These are phyloP conservation scores for Amanita rubescens DNA, from an alignment of 768 basidiomycete species.

Conservation along the genomic window DNA sequence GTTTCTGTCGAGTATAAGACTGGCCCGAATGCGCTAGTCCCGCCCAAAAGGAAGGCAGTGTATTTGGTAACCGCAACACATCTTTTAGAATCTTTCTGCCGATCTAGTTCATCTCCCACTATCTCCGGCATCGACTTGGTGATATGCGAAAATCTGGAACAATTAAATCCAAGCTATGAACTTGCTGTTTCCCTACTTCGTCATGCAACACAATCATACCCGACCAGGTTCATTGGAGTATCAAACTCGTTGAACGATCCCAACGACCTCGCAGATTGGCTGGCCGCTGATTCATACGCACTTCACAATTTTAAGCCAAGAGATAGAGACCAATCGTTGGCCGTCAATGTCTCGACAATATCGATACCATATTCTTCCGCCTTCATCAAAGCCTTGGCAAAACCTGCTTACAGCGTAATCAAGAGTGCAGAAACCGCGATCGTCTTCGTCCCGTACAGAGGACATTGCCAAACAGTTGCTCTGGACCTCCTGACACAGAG, in stretches of 20 bases:
- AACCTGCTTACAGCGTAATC: slow-evolving; percentile 80
- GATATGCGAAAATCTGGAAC: slow-evolving; percentile 80
- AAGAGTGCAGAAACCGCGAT: slow-evolving; percentile 49
- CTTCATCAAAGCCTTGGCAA: slow-evolving; percentile 87
- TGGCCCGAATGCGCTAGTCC: slow-evolving; percentile 28
- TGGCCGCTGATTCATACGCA: slow-evolving; percentile 56
- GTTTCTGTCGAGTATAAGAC: slow-evolving; percentile 32
- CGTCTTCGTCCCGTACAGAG: slow-evolving; percentile 83
- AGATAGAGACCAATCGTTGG: slow-evolving; percentile 76
- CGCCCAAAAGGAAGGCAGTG: slow-evolving; percentile 36
- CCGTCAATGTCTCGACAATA: slow-evolving; percentile 65
- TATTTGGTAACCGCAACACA: slow-evolving; percentile 49
- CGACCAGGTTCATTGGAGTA: slow-evolving; percentile 71
- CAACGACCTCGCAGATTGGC: slow-evolving; percentile 75
- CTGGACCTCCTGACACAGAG: slow-evolving; percentile 84
- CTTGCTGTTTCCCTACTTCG: slow-evolving; percentile 69
- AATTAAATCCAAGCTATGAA: slow-evolving; percentile 77
- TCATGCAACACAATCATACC: slow-evolving; percentile 49
- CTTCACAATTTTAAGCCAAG: slow-evolving; percentile 74
- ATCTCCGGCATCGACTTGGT: slow-evolving; percentile 51
- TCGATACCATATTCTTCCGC: slow-evolving; percentile 81
- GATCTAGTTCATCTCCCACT: slow-evolving; percentile 19
- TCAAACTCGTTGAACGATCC: slow-evolving; percentile 77
- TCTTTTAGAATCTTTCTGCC: slow-evolving; percentile 38
- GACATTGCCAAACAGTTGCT: slow-evolving; percentile 67